Percentiles rank a stretch among this genome's conserved stretches.
phyloP scores from a whole-genome alignment of 306 rosid species.

The Prunus fruticosa region DNA sequence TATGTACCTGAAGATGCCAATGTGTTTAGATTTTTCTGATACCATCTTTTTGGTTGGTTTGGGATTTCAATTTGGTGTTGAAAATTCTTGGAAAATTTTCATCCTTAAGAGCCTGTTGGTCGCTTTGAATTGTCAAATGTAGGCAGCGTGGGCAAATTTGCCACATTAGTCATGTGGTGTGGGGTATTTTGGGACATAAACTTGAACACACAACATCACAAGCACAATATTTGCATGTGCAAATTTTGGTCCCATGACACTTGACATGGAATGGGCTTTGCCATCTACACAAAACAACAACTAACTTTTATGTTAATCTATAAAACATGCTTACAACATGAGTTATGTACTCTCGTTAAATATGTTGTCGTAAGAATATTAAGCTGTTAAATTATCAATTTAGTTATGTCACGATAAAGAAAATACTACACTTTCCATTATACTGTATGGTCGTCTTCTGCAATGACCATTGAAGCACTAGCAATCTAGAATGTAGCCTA shows the following conservation, averaged over 20 bases:
- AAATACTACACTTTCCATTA: background rate
- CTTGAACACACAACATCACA: background rate
- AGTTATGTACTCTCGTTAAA: too few species aligned
- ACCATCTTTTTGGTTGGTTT: background rate
- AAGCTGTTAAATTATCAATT: too few species aligned
- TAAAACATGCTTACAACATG: too few species aligned
- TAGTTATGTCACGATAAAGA: background rate
- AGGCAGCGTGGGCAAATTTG: background rate
- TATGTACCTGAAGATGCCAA: background rate
- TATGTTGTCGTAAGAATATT: too few species aligned
- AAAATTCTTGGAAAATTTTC: background rate
- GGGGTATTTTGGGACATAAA: background rate
- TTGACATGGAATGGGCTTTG: background rate
- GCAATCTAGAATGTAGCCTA: background rate
- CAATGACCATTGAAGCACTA: background rate
- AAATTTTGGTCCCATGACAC: background rate
- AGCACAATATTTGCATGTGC: background rate
- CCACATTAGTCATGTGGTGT: constrained; percentile 1
- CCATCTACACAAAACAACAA: background rate
- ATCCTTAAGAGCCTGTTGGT: background rate
- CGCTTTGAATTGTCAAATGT: constrained; percentile 2
- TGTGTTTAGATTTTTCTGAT: background rate
- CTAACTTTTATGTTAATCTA: background rate
- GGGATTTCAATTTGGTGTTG: background rate
- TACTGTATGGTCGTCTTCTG: background rate